phyloP scores from a whole-genome alignment of 495 filamentous ascomycete genomes.

The Chaetomium fimeti region DNA sequence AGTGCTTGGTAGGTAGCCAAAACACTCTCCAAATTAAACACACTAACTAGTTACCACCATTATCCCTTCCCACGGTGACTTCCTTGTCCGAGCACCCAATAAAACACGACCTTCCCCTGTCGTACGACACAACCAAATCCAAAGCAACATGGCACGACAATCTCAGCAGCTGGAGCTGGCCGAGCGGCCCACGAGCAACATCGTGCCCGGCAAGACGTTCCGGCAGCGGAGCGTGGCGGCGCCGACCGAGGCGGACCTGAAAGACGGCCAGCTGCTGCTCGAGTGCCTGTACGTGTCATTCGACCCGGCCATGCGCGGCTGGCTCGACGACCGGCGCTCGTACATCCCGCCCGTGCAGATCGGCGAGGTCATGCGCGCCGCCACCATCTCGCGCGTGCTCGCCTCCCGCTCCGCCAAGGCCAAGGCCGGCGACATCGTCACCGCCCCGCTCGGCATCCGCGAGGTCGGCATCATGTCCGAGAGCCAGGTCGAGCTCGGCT shows the following conservation, averaged over 20 bases:
- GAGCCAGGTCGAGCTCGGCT: constrained; percentile 46
- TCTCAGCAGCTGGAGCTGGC: constrained; percentile 52
- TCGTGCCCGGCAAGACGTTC: constrained; percentile 55
- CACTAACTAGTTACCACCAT: neutral
- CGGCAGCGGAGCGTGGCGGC: constrained; percentile 48
- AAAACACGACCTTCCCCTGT: neutral
- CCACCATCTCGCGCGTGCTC: constrained; percentile 53
- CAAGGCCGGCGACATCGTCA: constrained; percentile 54
- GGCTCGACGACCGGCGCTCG: constrained; percentile 65
- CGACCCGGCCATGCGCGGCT: constrained; percentile 79
- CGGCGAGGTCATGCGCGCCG: constrained; percentile 67
- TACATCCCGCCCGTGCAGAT: constrained; percentile 66
- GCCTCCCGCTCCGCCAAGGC: constrained; percentile 46
- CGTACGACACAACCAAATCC: neutral
- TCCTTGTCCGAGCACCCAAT: neutral
- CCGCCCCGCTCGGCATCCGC: constrained; percentile 56
- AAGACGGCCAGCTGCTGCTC: constrained; percentile 61
- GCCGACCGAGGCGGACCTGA: constrained; percentile 47
- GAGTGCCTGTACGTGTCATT: constrained; percentile 69
- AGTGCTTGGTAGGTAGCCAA: no score
- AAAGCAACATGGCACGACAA: constrained; percentile 36
- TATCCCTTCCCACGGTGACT: neutral
- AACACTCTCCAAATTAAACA: neutral
- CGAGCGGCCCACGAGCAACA: constrained; percentile 46
- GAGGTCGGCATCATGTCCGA: constrained; percentile 57